A percentile compares a stretch with the other conserved stretches of the same genome.
Evolutionary conservation across 2,329 filamentous ascomycete genomes (phyloP).

Genomic region (Myriosclerotinia scirpicola): DNA sequence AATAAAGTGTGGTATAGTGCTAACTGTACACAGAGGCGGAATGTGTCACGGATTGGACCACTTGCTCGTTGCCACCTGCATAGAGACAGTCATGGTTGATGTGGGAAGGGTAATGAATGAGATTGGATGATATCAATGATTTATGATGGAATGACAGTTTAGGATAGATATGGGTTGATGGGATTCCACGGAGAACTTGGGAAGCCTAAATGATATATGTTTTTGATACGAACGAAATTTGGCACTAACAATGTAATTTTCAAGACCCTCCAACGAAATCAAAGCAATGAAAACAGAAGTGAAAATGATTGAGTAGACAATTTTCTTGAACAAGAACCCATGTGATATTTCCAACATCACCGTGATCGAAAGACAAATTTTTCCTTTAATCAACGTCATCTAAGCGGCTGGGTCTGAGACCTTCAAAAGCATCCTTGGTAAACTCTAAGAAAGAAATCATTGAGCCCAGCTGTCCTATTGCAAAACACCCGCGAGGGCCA

Average conservation of each 20-base stretch:
- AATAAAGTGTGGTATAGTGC: background rate
- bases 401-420: too few relatives aligned
- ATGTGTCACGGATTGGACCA: slow-evolving; percentile 12
- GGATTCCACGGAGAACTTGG: background rate
- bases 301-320: background rate
- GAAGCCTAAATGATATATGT: background rate
- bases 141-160: background rate
- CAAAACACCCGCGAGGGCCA: background rate
- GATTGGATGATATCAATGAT: background rate
- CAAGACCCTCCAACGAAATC: background rate
- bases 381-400: background rate
- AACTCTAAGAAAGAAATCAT: background rate
- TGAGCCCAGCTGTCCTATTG: background rate
- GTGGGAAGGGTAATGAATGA: background rate
- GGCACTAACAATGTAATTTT: too few relatives aligned
- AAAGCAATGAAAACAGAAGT: background rate
- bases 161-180: background rate
- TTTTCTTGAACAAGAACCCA: background rate
- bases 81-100: background rate
- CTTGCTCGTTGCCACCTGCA: slow-evolving; percentile 7
- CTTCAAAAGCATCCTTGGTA: background rate
- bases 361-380: background rate
- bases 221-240: background rate
- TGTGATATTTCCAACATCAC: too few relatives aligned
- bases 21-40: slow-evolving; percentile 4